Conservation (phyloP, 2,329 filamentous ascomycete genomes). For the Coniochaeta sp. region DNA sequence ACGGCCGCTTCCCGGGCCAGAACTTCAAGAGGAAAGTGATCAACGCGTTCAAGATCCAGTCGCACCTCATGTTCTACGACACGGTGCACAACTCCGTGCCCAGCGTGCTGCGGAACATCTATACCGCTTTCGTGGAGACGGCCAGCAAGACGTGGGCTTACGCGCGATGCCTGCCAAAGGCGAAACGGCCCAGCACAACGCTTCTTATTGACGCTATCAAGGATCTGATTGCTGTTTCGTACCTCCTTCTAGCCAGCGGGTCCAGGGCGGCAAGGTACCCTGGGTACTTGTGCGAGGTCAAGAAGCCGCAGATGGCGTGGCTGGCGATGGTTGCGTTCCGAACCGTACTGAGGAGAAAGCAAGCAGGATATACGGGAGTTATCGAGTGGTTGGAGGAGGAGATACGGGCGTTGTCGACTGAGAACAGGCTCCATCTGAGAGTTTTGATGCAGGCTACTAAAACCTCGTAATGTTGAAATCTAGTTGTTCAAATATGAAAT, state of each 20-base stretch:
- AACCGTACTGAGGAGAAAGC: constrained; percentile 60
- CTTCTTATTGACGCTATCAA: constrained; percentile 66
- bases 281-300: constrained; percentile 52
- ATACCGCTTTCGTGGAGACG: constrained; percentile 67
- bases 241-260: constrained; percentile 53
- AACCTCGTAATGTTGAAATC: background rate
- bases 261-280: constrained; percentile 35
- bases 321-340: constrained; percentile 65
- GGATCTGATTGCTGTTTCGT: constrained; percentile 58
- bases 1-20: constrained; percentile 62
- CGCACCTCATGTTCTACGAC: constrained; percentile 78
- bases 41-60: constrained; percentile 73
- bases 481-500: background rate
- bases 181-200: constrained; percentile 45
- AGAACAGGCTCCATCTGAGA: background rate
- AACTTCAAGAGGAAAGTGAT: constrained; percentile 76
- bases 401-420: constrained; percentile 11
- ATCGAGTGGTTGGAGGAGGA: constrained; percentile 60
- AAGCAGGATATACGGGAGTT: constrained; percentile 59
- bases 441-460: background rate
- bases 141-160: constrained; percentile 69
- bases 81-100: constrained; percentile 64
- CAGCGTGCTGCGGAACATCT: constrained; percentile 68
- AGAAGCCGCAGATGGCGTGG: constrained; percentile 53
- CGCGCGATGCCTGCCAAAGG: constrained; percentile 46